Conservation (phyloP, 305 asterid genomes). For the Ajuga reptans region DNA sequence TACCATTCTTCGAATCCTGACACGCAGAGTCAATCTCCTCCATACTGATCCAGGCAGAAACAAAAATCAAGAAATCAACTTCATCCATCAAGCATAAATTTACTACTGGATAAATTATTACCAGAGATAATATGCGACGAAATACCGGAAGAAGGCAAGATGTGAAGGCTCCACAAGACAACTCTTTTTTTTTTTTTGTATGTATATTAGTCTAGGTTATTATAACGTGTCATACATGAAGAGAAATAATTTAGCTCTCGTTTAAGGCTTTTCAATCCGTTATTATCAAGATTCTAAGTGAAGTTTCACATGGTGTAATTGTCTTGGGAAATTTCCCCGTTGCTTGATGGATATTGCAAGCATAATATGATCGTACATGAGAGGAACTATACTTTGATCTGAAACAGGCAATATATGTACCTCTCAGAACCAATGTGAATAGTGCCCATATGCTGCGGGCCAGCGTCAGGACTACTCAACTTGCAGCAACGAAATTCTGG, state of each 20-base stretch:
- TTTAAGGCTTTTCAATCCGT: background rate
- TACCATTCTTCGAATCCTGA: conserved; percentile 61
- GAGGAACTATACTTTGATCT: conserved; percentile 5
- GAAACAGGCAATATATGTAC: conserved; percentile 33
- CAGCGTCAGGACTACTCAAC: conserved; percentile 48
- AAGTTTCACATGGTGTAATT: background rate
- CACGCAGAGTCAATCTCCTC: conserved; percentile 75
- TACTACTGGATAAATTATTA: background rate
- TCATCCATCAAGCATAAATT: conserved; percentile 6
- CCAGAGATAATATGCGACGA: background rate
- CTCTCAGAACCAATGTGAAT: conserved; percentile 91
- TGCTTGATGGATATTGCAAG: background rate
- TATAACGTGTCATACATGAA: conserved; percentile 1
- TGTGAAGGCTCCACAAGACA: background rate
- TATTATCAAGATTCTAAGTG: background rate
- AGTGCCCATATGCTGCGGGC: conserved; percentile 93
- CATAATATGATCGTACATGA: background rate
- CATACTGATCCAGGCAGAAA: conserved; percentile 41
- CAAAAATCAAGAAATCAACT: conserved; percentile 10
- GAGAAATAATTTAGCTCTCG: background rate
- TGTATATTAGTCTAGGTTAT: background rate
- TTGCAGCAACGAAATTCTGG: conserved; percentile 76
- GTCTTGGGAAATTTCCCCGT: background rate
- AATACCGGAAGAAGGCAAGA: background rate
- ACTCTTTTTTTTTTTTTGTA: too few relatives aligned